These are phyloP conservation scores for Aspergillus sp. DNA, from an alignment of 2,329 filamentous ascomycete genomes.

Conservation along the genomic window DNA sequence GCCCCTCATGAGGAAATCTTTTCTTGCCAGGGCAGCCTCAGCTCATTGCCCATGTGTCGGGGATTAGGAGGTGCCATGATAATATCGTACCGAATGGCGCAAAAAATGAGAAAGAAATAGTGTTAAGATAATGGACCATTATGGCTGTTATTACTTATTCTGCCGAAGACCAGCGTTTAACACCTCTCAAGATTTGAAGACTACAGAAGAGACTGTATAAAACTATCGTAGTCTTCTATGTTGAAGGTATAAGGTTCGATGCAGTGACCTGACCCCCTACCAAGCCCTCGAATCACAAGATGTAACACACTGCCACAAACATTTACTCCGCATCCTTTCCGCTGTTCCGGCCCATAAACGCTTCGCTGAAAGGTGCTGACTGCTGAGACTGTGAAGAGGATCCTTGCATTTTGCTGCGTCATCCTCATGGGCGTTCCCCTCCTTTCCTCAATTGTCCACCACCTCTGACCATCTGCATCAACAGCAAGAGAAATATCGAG, in stretches of 20 bases:
- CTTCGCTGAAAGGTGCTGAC: background rate
- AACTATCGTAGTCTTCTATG: background rate
- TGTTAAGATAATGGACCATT: background rate
- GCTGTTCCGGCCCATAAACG: background rate
- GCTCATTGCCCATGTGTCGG: background rate
- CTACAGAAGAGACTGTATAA: background rate
- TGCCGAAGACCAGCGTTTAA: background rate
- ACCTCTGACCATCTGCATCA: no score
- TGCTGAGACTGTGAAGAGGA: background rate
- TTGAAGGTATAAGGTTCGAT: background rate
- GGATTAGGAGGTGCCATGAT: background rate
- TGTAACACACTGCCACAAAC: background rate
- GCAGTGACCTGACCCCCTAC: background rate
- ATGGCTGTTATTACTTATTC: background rate
- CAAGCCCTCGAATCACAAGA: background rate
- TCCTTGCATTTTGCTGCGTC: constrained; percentile 1
- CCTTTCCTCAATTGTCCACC: background rate
- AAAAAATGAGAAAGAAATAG: background rate
- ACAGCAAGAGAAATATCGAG: no score
- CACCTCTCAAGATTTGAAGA: background rate
- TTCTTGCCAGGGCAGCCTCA: background rate
- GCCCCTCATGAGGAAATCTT: background rate
- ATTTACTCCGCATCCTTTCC: background rate
- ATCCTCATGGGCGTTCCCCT: background rate
- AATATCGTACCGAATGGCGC: background rate